Evolutionary conservation across 495 filamentous ascomycete species (phyloP).

Genomic region (Amphirosellinia nigrospora): DNA sequence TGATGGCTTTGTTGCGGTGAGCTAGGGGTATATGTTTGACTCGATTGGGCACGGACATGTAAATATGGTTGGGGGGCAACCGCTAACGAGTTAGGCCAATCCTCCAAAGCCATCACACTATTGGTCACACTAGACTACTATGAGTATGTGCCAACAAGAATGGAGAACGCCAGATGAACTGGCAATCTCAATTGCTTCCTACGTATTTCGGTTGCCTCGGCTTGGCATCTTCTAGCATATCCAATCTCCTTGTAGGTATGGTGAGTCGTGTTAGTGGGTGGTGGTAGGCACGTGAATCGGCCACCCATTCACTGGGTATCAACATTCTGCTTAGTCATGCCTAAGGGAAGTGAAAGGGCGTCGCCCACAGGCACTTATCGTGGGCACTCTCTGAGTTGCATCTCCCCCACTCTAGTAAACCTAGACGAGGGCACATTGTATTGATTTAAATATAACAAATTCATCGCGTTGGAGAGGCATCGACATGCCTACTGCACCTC

Average conservation of each 20-base stretch:
- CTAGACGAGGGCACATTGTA: not conserved
- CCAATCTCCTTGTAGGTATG: not conserved
- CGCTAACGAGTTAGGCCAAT: not conserved
- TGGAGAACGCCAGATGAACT: not conserved
- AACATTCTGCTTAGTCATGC: not conserved
- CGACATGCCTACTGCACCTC: not conserved
- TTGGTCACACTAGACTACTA: not conserved
- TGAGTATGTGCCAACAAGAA: not conserved
- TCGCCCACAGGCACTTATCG: no score
- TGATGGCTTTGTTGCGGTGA: not conserved
- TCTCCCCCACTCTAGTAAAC: not conserved
- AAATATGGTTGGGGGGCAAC: constrained; percentile 26
- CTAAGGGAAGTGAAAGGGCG: not conserved
- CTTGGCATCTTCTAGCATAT: not conserved
- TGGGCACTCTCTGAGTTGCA: not conserved
- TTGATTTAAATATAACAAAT: not conserved
- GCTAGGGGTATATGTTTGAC: constrained; percentile 10
- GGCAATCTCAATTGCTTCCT: not conserved
- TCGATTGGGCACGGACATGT: constrained; percentile 6
- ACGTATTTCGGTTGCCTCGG: not conserved
- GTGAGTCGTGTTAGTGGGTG: not conserved
- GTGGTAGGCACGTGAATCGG: not conserved
- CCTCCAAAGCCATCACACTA: not conserved
- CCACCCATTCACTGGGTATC: not conserved
- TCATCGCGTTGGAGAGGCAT: not conserved